A percentile compares a stretch with the other conserved stretches of the same genome.
phyloP scores from a whole-genome alignment of 139 green algal species.

The Picochlorum costavermella region DNA sequence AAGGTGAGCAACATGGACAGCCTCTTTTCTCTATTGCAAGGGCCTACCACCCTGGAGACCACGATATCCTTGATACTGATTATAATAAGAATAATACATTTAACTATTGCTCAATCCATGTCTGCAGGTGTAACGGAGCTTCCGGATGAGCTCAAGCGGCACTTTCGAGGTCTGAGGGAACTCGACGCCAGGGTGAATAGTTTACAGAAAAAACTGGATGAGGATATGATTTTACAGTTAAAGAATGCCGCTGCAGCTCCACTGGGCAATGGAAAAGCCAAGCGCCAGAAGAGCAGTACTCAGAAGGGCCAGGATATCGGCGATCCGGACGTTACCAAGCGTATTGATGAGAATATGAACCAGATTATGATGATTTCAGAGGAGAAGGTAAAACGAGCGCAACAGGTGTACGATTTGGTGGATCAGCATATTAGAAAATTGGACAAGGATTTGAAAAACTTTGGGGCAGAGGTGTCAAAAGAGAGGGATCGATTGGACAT shows the following conservation, averaged over 20 bases:
- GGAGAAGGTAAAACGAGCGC: slow-evolving; percentile 49
- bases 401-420: slow-evolving; percentile 74
- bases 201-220: slow-evolving; percentile 42
- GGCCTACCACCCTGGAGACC: no score
- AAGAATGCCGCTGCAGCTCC: slow-evolving; percentile 9
- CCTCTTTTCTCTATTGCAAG: background rate
- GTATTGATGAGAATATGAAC: slow-evolving; percentile 29
- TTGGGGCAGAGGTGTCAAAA: slow-evolving; percentile 51
- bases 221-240: slow-evolving; percentile 29
- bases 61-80: no score
- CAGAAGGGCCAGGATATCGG: background rate
- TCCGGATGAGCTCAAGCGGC: slow-evolving; percentile 45
- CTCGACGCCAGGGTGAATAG: slow-evolving; percentile 39
- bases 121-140: slow-evolving; percentile 36
- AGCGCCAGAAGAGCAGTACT: background rate
- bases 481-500: slow-evolving; percentile 48
- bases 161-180: slow-evolving; percentile 54
- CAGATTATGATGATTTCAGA: slow-evolving; percentile 38
- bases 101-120: background rate
- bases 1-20: slow-evolving; percentile 15
- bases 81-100: no score
- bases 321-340: slow-evolving; percentile 1
- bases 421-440: slow-evolving; percentile 67
- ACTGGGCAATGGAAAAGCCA: slow-evolving; percentile 21
- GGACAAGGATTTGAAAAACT: slow-evolving; percentile 52